phyloP scores from a whole-genome alignment of 768 basidiomycete genomes.

The Kwoniella mangroviensis region DNA sequence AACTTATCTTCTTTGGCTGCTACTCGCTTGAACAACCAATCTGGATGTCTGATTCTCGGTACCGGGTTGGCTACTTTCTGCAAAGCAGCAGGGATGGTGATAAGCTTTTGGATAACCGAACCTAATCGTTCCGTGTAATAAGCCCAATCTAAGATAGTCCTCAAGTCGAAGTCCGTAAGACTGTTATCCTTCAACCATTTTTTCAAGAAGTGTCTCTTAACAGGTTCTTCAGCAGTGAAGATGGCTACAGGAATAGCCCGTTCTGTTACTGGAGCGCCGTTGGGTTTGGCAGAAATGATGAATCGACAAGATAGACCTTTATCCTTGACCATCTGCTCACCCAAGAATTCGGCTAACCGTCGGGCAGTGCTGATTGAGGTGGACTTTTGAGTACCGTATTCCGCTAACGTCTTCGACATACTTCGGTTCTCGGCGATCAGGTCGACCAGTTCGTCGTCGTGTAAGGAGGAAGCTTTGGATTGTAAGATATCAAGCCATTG shows the following conservation, averaged over 20 bases:
- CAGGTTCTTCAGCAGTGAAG: constrained; percentile 89
- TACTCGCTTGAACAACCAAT: constrained; percentile 92
- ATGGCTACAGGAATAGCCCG: constrained; percentile 96
- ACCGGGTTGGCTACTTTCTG: constrained; percentile 97
- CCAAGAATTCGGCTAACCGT: constrained; percentile 93
- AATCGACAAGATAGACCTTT: constrained; percentile 99
- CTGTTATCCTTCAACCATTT: constrained; percentile 97
- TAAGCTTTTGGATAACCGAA: constrained; percentile 97
- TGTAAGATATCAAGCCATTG: constrained; percentile 97
- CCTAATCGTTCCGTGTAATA: constrained; percentile 98
- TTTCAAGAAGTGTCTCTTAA: constrained; percentile 86
- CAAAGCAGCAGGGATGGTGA: constrained; percentile 98
- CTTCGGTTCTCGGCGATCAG: constrained; percentile 98
- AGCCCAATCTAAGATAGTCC: constrained; percentile 94
- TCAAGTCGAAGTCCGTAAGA: constrained; percentile 82
- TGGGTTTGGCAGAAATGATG: constrained; percentile 92
- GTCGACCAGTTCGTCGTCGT: constrained; percentile 91
- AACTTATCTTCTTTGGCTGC: constrained; percentile 91
- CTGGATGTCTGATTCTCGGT: constrained; percentile 91
- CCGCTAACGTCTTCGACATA: constrained; percentile 95
- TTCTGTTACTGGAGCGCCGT: constrained; percentile 93
- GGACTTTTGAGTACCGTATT: constrained; percentile 95
- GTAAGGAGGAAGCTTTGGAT: constrained; percentile 78
- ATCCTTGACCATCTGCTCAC: constrained; percentile 98
- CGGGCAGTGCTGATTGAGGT: constrained; percentile 96